Base-by-base conservation (phyloP, 2,329 filamentous ascomycete species). In the Trichoderma cornu-damae region DNA sequence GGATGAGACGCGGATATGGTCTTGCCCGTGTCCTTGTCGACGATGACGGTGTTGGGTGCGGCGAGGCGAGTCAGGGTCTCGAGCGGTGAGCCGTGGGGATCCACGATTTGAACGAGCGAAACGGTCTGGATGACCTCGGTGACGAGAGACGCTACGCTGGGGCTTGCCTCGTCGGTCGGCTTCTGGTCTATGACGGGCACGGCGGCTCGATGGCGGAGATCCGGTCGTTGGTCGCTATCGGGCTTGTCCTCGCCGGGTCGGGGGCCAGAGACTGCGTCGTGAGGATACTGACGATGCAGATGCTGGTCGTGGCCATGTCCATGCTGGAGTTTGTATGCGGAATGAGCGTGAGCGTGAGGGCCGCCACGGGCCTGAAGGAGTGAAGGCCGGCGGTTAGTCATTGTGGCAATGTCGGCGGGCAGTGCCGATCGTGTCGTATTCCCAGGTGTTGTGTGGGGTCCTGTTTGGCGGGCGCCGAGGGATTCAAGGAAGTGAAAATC, bases 61-160 rank as follows among this genome's bases (percentile, higher is more conserved):
- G 71, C 69, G 62, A 65, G 68, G 55, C 75, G 62, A 30, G 80
- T 83, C 58, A 74, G 69, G 20, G 76, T 66, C 51, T 72, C 68
- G 44, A 81, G 65, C 48, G 76, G 71, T 26, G 71, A 72, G 60
- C 80, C 80, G 43, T 68, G 66, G 44, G 70, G 69, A 68, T 83
- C 78, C 61, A 82, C 75, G 60, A 79, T 65, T 62, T 82, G 76
- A 56, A 83, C 68, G 66, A 83, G 72, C 24, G 79, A 81, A 61
- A 84, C 69, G 63, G 81, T 83, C 67, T 81, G 75, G 53, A 82
- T 72, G 64, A 84, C 71, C 59, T 72, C 69, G 12, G 73, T 77
- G 64, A 79, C 69, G 63, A 72, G 69, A 24, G 65, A 52, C 1
- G 42, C 34, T 20, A 42, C 30, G 16, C 35, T 34, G 42, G 43